Evolutionary conservation across 2,329 filamentous ascomycete genomes (phyloP).

Genomic region (Atkinsonella hypoxylon): DNA sequence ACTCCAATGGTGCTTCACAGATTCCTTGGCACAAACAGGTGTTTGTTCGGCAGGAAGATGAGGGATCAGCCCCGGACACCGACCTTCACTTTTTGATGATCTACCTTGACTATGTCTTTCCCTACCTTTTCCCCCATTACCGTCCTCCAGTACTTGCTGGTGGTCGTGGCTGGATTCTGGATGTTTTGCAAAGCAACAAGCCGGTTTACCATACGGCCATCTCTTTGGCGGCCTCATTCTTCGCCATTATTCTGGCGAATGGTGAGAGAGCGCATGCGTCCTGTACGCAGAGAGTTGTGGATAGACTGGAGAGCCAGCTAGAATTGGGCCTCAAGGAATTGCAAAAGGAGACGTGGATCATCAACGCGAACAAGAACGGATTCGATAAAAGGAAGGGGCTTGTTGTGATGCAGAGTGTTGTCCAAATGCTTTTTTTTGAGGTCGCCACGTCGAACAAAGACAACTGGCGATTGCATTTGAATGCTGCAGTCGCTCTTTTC

Average conservation of each 20-base stretch:
- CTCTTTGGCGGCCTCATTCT: constrained; percentile 45
- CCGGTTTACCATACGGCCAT: constrained; percentile 45
- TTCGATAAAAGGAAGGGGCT: constrained; percentile 23
- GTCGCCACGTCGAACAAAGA: constrained; percentile 30
- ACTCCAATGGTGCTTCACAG: constrained; percentile 19
- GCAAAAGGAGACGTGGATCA: constrained; percentile 27
- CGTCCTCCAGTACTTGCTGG: constrained; percentile 40
- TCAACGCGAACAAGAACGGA: constrained; percentile 20
- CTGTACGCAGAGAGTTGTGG: constrained; percentile 23
- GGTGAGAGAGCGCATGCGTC: constrained; percentile 20
- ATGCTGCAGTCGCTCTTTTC: constrained; percentile 38
- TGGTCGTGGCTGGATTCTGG: constrained; percentile 49
- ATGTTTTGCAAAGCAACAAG: constrained; percentile 43
- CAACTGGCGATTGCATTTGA: constrained; percentile 38
- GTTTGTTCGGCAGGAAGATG: constrained; percentile 13
- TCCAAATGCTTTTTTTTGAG: constrained; percentile 43
- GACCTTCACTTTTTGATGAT: constrained; percentile 38
- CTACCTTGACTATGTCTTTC: constrained; percentile 50
- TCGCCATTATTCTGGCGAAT: constrained; percentile 31
- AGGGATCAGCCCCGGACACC: constrained; percentile 12
- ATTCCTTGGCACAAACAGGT: constrained; percentile 21
- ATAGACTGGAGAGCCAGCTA: constrained; percentile 31
- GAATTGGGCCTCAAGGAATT: constrained; percentile 32
- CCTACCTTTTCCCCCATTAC: constrained; percentile 53
- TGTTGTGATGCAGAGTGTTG: constrained; percentile 35